Evolutionary conservation across 148 eudicot species (phyloP).

Genomic region (Linanthus parryae): DNA sequence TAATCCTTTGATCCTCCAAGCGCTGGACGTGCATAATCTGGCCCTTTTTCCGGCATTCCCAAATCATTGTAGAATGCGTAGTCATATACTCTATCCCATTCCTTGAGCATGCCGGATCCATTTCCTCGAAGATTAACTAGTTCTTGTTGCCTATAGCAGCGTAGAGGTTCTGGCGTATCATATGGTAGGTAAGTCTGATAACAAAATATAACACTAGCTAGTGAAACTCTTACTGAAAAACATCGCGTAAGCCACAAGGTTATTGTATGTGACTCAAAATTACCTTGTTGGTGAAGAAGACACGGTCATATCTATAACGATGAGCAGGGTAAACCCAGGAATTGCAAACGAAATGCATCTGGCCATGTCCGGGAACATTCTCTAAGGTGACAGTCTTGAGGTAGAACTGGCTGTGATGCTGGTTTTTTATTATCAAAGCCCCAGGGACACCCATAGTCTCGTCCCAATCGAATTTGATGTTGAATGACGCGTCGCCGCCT

Average conservation of each 20-base stretch:
- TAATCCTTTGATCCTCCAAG: slow-evolving; percentile 73
- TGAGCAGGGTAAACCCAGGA: slow-evolving; percentile 88
- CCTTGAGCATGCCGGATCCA: slow-evolving; percentile 62
- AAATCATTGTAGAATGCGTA: slow-evolving; percentile 80
- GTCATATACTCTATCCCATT: slow-evolving; percentile 89
- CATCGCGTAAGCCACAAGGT: neutral
- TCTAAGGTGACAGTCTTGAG: slow-evolving; percentile 58
- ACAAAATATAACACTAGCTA: neutral
- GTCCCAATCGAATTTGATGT: slow-evolving; percentile 67
- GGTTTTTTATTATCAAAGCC: slow-evolving; percentile 56
- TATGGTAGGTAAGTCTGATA: slow-evolving; percentile 65
- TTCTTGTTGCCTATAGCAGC: slow-evolving; percentile 65
- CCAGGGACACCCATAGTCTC: slow-evolving; percentile 61
- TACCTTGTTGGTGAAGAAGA: slow-evolving; percentile 89
- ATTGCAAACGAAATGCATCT: slow-evolving; percentile 58
- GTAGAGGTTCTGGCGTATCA: slow-evolving; percentile 64
- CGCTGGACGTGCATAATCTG: slow-evolving; percentile 52
- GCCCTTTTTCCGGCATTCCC: slow-evolving; percentile 71
- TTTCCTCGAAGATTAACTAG: slow-evolving; percentile 67
- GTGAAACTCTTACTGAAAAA: neutral
- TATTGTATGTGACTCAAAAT: neutral
- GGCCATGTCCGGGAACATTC: slow-evolving; percentile 63
- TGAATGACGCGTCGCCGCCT: slow-evolving; percentile 42
- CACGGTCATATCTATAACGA: slow-evolving; percentile 60
- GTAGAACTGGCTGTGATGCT: slow-evolving; percentile 68